Evolutionary conservation across 371 early-diverging fungal species (phyloP).

Genomic region (Smittium culicis): DNA sequence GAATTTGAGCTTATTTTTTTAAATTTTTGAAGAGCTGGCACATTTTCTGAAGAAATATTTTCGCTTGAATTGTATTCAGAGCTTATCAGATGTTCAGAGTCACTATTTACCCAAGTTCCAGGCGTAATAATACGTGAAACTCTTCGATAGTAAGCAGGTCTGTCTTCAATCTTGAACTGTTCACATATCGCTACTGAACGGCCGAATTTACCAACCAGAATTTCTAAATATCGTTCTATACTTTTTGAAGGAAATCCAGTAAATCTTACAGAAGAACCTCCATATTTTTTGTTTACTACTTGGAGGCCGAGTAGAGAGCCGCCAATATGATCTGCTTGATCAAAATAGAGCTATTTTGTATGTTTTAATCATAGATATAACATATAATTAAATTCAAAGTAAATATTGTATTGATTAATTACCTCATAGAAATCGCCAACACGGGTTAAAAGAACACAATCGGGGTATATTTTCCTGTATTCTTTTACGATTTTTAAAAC

Average conservation of each 20-base stretch:
- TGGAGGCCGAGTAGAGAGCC: constrained; percentile 48
- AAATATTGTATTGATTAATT: not conserved
- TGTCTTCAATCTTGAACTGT: constrained; percentile 44
- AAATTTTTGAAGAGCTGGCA: not conserved
- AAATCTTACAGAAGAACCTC: constrained; percentile 28
- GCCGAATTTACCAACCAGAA: constrained; percentile 49
- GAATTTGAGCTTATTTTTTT: not conserved
- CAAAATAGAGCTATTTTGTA: constrained; percentile 42
- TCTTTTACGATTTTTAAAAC: constrained; percentile 40
- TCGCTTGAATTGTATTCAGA: constrained; percentile 21
- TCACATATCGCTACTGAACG: constrained; percentile 75
- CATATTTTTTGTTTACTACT: constrained; percentile 36
- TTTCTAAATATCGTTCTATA: constrained; percentile 60
- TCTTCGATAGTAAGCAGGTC: constrained; percentile 39
- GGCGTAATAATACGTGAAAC: constrained; percentile 75
- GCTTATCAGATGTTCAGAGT: constrained; percentile 44
- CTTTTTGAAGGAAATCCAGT: constrained; percentile 64
- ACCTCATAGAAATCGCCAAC: constrained; percentile 86
- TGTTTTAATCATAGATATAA: constrained; percentile 18
- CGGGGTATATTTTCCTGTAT: constrained; percentile 48
- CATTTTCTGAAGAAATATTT: not conserved
- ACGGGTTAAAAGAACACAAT: constrained; percentile 68
- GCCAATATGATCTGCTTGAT: constrained; percentile 56
- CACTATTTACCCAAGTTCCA: constrained; percentile 69
- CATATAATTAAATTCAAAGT: constrained; percentile 1